Conservation (phyloP, 306 rosid species). For the Glycyrrhiza uralensis region DNA sequence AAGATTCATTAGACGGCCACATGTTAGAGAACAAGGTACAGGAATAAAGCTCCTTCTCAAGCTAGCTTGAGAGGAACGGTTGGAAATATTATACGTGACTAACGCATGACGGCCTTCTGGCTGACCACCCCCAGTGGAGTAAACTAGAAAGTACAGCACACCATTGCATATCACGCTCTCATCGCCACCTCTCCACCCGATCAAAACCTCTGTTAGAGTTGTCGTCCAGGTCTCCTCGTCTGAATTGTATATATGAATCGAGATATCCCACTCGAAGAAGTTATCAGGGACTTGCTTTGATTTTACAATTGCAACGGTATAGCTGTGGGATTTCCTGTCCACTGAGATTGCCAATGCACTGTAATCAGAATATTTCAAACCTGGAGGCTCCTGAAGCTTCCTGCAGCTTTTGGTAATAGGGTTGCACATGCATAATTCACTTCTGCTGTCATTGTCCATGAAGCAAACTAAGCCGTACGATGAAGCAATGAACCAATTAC, state of each 20-base stretch:
- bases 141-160: conserved; percentile 70
- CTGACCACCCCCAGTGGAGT: conserved; percentile 64
- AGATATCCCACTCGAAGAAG: conserved; percentile 73
- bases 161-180: conserved; percentile 90
- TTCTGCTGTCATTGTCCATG: conserved; percentile 75
- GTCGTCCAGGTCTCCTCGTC: conserved; percentile 56
- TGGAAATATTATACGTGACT: conserved; percentile 52
- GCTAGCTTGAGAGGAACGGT: conserved; percentile 42
- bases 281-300: conserved; percentile 83
- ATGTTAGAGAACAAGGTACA: conserved; percentile 83
- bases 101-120: conserved; percentile 72
- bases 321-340: conserved; percentile 47
- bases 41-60: conserved; percentile 62
- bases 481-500: conserved; percentile 67
- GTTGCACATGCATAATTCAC: conserved; percentile 68
- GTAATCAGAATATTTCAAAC: conserved; percentile 64
- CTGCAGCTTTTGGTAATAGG: conserved; percentile 55
- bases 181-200: conserved; percentile 95
- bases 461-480: conserved; percentile 82
- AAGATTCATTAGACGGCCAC: conserved; percentile 91
- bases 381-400: conserved; percentile 71
- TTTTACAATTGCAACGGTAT: conserved; percentile 65
- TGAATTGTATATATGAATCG: conserved; percentile 68
- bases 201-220: conserved; percentile 63
- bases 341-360: conserved; percentile 75